phyloP scores from a whole-genome alignment of 2,329 filamentous ascomycete genomes.

The Aspergillus sp. region DNA sequence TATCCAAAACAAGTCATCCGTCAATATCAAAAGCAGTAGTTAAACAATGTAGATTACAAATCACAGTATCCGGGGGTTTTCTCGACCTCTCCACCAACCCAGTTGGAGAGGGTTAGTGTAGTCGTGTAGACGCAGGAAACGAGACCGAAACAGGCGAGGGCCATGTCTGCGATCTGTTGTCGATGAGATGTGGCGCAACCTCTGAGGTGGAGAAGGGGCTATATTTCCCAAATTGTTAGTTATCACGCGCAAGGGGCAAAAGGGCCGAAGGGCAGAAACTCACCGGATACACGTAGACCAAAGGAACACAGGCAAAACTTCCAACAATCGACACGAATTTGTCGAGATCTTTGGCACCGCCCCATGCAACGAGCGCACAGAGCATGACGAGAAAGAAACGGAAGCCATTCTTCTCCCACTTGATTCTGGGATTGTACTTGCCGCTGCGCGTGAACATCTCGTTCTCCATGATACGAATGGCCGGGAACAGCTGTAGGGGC shows the following conservation, averaged over 20 bases:
- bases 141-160: conserved; percentile 71
- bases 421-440: conserved; percentile 97
- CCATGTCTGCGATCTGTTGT: conserved; percentile 64
- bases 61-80: conserved; percentile 59
- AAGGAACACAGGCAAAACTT: conserved; percentile 92
- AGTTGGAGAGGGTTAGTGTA: conserved; percentile 73
- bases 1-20: background rate
- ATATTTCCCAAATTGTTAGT: conserved; percentile 2
- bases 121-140: conserved; percentile 91
- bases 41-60: conserved; percentile 9
- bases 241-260: background rate
- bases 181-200: conserved; percentile 63
- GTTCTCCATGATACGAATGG: conserved; percentile 92
- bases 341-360: conserved; percentile 84
- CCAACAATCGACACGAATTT: conserved; percentile 96
- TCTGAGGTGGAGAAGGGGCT: conserved; percentile 85
- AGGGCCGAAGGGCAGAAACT: conserved; percentile 34
- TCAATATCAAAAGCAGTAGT: no score
- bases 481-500: conserved; percentile 92
- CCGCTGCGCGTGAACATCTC: conserved; percentile 87
- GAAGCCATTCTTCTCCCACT: conserved; percentile 99
- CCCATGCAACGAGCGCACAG: conserved; percentile 83
- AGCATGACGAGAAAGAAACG: conserved; percentile 85
- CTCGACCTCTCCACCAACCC: conserved; percentile 55
- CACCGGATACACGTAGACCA: conserved; percentile 97